phyloP scores from a whole-genome alignment of 192 early-diverging fungal genomes.

The Rhizoclosmatium sp. region DNA sequence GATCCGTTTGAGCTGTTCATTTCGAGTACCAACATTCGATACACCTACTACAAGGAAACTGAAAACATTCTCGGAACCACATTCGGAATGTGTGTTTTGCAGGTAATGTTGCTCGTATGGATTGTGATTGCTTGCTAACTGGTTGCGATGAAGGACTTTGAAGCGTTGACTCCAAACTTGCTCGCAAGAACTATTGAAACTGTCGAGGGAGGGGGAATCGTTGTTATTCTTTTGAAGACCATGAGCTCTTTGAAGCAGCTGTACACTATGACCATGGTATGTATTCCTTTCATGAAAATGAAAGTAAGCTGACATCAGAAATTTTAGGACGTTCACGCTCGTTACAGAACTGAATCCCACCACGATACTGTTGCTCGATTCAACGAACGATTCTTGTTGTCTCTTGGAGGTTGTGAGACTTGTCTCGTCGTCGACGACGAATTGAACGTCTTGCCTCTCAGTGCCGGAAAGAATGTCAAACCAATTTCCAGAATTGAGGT shows the following conservation, averaged over 20 bases:
- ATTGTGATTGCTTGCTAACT: constrained; percentile 24
- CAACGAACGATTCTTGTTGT: constrained; percentile 97
- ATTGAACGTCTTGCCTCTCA: constrained; percentile 95
- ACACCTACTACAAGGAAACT: constrained; percentile 99
- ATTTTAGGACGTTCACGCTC: constrained; percentile 86
- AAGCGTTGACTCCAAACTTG: constrained; percentile 96
- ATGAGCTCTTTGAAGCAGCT: constrained; percentile 97
- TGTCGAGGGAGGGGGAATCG: constrained; percentile 96
- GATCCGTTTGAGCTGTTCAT: constrained; percentile 99
- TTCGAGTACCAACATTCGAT: constrained; percentile 92
- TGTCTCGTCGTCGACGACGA: constrained; percentile 98
- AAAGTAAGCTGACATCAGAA: neutral
- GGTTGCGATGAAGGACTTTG: constrained; percentile 79
- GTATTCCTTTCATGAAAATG: neutral
- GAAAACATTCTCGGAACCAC: constrained; percentile 98
- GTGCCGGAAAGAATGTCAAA: constrained; percentile 92
- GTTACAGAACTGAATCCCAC: constrained; percentile 94
- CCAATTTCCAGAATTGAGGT: constrained; percentile 70
- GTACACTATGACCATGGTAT: constrained; percentile 96
- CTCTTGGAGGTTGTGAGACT: constrained; percentile 83
- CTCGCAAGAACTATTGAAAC: constrained; percentile 98
- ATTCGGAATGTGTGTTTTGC: constrained; percentile 96
- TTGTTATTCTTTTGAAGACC: constrained; percentile 91
- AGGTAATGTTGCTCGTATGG: constrained; percentile 9
- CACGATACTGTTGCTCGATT: constrained; percentile 94